Base-by-base conservation (phyloP, 2,329 filamentous ascomycete species). In the Botrytis byssoidea region DNA sequence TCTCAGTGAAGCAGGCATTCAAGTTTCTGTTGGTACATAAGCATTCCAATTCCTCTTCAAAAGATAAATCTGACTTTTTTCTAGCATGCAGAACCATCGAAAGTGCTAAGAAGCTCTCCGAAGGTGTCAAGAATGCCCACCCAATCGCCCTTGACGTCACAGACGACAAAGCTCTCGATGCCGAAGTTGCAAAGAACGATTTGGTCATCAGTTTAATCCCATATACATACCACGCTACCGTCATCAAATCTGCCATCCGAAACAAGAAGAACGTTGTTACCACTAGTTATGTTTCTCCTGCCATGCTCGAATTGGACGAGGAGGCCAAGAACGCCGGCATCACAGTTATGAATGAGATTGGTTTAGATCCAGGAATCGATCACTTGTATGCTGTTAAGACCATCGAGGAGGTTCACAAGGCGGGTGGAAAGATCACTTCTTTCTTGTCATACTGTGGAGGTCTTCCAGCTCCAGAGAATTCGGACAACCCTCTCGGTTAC, bases 311-410 rank as follows among this genome's bases (percentile, higher is more conserved):
- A 86, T 90, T 98, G 69, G 92, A 98, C 80, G 86, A 90, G 79
- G 86, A 92, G 79, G 90, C 88, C 82, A 97, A 97, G 88, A 92
- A 92, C 76, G 95, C 95, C 29, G 95, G 94, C 75, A 98, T 98
- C 82, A 97, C 94, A 18, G 95, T 98, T 82, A 95, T 98, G 92
- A 98, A 98, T 85, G 95, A 98, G 88, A 97, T 97, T 81, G 94
- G 94, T 76, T 64, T 74, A 44, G 91, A 92, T 82, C 91, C 91
- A 42, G 91, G 91, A 81, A 89, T 94, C 77, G 91, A 94, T 77
- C 85, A 87, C 79, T 81, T 92, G 73, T 92, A 95, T 82, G 95
- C 95, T 65, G 89, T 98, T 83, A 93, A 95, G 86, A 93, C 91
- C 73, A 97, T 98, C 79, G 89, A 92, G 71, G 89, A 94, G 81